phyloP scores from a whole-genome alignment of 306 rosid species.

The Casuarina cunninghamiana region DNA sequence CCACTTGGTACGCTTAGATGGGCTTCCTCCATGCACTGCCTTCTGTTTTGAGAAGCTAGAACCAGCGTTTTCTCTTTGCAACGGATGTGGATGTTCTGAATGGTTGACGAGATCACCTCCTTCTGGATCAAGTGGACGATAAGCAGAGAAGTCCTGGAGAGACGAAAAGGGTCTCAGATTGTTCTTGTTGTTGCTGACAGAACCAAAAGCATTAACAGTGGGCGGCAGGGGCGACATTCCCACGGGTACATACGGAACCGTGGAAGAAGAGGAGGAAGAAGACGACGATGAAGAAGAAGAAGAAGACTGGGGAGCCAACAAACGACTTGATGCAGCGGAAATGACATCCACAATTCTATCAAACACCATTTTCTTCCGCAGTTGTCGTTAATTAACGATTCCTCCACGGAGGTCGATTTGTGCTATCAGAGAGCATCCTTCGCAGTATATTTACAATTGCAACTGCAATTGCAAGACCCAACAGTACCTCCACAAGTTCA shows the following conservation, averaged over 20 bases:
- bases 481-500: neutral
- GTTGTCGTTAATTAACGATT: neutral
- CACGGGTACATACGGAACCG: neutral
- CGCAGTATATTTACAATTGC: neutral
- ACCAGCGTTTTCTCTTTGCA: conserved; percentile 41
- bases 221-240: conserved; percentile 21
- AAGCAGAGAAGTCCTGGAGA: conserved; percentile 77
- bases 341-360: conserved; percentile 48
- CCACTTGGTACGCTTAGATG: conserved; percentile 47
- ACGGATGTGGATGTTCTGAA: conserved; percentile 36
- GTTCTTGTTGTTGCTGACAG: conserved; percentile 34
- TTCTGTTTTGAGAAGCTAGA: conserved; percentile 67
- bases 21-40: conserved; percentile 42
- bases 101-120: conserved; percentile 14
- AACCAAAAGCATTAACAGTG: conserved; percentile 26
- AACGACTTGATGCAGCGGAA: conserved; percentile 35
- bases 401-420: neutral
- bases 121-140: conserved; percentile 41
- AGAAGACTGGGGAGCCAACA: conserved; percentile 34
- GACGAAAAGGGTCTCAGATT: conserved; percentile 66
- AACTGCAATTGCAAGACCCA: neutral
- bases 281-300: conserved; percentile 8
- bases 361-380: conserved; percentile 50
- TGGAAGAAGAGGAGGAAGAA: conserved; percentile 1
- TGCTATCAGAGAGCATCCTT: neutral